These are phyloP conservation scores for Fusarium caatingaense DNA, from an alignment of 2,329 filamentous ascomycete species.

Conservation along the genomic window DNA sequence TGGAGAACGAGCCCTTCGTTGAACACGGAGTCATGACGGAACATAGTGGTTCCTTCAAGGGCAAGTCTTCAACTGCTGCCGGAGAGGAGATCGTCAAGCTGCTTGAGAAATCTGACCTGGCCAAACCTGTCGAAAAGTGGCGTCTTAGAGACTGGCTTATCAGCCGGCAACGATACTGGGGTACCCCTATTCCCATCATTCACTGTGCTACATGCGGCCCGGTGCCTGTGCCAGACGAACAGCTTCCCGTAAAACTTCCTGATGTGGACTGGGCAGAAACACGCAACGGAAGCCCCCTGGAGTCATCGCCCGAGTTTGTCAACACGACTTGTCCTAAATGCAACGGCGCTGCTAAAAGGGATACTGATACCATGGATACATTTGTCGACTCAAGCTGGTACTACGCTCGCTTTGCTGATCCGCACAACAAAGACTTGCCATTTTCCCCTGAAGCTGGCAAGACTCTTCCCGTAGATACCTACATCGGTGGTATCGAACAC, in stretches of 20 bases:
- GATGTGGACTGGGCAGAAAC: constrained; percentile 75
- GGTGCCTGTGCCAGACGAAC: constrained; percentile 79
- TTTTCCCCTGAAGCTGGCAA: constrained; percentile 71
- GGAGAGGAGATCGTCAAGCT: constrained; percentile 69
- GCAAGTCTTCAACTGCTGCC: constrained; percentile 71
- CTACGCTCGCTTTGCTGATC: constrained; percentile 82
- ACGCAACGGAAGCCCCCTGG: constrained; percentile 81
- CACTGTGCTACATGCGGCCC: constrained; percentile 82
- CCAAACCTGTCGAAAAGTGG: constrained; percentile 76
- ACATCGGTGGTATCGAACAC: constrained; percentile 90
- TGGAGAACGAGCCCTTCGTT: constrained; percentile 67
- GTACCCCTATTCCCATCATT: constrained; percentile 87
- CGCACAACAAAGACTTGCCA: constrained; percentile 69
- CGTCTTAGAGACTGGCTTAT: constrained; percentile 89
- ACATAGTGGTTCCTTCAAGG: constrained; percentile 72
- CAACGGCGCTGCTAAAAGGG: constrained; percentile 75
- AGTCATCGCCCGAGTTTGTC: constrained; percentile 77
- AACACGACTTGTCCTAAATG: constrained; percentile 82
- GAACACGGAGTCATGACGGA: constrained; percentile 75
- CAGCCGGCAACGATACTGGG: constrained; percentile 93
- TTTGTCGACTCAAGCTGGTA: constrained; percentile 98
- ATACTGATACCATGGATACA: constrained; percentile 96
- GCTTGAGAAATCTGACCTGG: constrained; percentile 67
- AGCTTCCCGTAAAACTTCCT: constrained; percentile 82
- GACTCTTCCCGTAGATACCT: constrained; percentile 83